Evolutionary conservation across 257 asterid species (phyloP).

Genomic region (Echium plantagineum): DNA sequence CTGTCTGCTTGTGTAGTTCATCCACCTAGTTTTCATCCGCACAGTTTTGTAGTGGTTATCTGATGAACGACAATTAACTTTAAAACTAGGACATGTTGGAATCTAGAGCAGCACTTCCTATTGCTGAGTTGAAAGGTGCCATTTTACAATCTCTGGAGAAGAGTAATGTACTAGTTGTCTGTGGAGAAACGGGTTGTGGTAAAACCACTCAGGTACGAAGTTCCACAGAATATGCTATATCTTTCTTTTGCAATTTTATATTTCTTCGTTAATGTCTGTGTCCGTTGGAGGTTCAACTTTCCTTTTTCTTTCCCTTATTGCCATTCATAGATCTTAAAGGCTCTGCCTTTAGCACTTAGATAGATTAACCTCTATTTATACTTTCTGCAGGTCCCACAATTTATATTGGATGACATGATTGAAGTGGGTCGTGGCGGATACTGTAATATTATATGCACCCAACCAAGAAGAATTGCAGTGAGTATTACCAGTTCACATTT

Average conservation of each 20-base stretch:
- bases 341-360: neutral
- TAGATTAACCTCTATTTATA: conserved; percentile 14
- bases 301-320: neutral
- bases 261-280: neutral
- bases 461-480: conserved; percentile 99
- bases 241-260: conserved; percentile 1
- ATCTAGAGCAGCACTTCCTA: conserved; percentile 74
- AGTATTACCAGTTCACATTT: conserved; percentile 14
- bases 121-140: conserved; percentile 63
- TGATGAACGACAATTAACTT: conserved; percentile 4
- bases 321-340: neutral
- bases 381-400: conserved; percentile 80
- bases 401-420: conserved; percentile 86
- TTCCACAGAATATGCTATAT: conserved; percentile 5
- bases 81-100: conserved; percentile 63
- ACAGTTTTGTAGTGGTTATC: neutral
- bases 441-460: conserved; percentile 90
- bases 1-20: neutral
- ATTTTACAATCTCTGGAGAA: conserved; percentile 56
- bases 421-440: conserved; percentile 78
- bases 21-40: too few species aligned
- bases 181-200: conserved; percentile 99
- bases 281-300: neutral
- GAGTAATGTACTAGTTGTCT: conserved; percentile 72
- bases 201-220: conserved; percentile 89